A percentile compares a stretch with the other conserved stretches of the same genome.
phyloP scores from a whole-genome alignment of 768 basidiomycete genomes.

The Pleurotus tuber-regium region DNA sequence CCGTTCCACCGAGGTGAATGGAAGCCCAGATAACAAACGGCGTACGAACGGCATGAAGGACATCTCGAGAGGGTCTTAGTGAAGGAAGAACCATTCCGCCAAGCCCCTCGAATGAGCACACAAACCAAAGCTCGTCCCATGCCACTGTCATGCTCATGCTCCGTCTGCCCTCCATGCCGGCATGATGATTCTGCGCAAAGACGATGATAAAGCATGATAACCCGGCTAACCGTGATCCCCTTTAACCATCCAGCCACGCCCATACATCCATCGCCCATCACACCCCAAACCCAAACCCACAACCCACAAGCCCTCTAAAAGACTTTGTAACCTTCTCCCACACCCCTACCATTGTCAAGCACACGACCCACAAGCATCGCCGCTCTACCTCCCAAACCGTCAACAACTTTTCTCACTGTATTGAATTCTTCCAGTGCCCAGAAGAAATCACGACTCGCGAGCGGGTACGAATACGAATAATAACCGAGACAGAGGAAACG shows the following conservation, averaged over 20 bases:
- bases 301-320: not conserved
- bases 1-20: no score
- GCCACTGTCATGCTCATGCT: no score
- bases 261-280: not conserved
- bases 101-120: not conserved
- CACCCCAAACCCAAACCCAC: not conserved
- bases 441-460: not conserved
- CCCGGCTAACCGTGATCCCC: not conserved
- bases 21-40: not conserved
- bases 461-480: not conserved
- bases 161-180: not conserved
- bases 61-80: not conserved
- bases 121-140: not conserved
- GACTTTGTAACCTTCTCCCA: not conserved
- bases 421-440: not conserved
- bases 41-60: not conserved
- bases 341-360: not conserved
- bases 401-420: not conserved
- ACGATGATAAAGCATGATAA: not conserved
- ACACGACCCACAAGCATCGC: constrained; percentile 5
- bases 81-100: not conserved
- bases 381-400: constrained; percentile 8
- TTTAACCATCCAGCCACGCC: not conserved
- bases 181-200: not conserved
- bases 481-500: no score